Evolutionary conservation across 2,329 filamentous ascomycete genomes (phyloP), one percentile per base, ranked within the genome.

Genomic region (Cercospora beticola): DNA sequence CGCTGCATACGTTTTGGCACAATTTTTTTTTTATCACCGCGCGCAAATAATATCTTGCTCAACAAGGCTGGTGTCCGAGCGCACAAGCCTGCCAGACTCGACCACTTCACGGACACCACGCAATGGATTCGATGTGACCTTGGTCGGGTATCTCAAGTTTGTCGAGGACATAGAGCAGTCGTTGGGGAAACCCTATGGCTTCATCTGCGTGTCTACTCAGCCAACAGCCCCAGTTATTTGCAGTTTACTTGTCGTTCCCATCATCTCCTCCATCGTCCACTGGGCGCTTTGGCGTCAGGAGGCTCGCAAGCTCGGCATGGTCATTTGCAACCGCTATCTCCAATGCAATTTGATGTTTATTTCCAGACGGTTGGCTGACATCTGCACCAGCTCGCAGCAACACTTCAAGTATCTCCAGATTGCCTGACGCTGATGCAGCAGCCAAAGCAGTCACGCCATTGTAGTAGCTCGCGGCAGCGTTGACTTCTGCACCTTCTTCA

Each of bases 301-400:
- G 36, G 52, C 64, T 31, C 3, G 57, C 67, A 21, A 68, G 49
- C 28, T 70, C 65, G 33, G 62, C 58, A 40, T 67, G 56, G 31
- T 64, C 64, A 10, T 65, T 36, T 5, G 28, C 26, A 16, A 65
- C 40, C 26, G 71, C 66, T 31, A 65, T 18, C 67, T 69, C 60
- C 26, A 64, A 57, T 12, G 68, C 61, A 21, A 58, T 69, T 14
- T 56, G 33, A 54, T 66, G 66, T n/a, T 68, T 65, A 23, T 70
- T 70, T 23, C 70, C 68, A 36, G 68, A 68, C 23, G 26, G n/a
- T 21, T 59, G 65, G 9, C 59, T 46, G 6, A 67, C 56, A 62
- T 72, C 71, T 33, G 73, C 73, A 26, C 70, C 69, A 36, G 71
- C 70, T 10, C 65, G 66, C 5, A 74, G 40, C 28, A 74, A 54